Base-by-base conservation (phyloP, 805 yeast genomes). In the Clavispora carvajalis region DNA sequence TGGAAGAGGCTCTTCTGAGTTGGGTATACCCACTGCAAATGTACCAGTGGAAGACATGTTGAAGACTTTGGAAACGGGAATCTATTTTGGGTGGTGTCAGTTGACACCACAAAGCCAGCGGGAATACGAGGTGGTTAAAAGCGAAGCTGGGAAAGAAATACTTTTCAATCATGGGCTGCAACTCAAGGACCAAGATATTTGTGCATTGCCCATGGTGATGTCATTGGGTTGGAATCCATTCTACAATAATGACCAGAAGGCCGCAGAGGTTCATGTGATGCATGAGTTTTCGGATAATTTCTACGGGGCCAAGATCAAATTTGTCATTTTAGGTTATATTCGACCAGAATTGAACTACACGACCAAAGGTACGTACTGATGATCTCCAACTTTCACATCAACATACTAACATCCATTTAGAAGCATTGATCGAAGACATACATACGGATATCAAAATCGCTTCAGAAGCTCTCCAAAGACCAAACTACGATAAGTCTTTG, bases 191-290 rank as follows among this genome's bases (percentile, higher is more conserved):
- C 76, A 72, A 30, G 63, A 73, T 2, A 70, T 71, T 37, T 62
- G 64, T 15, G 72, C 71, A 1, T 66, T 79, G 19, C 97, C 97
- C 0, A 88, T 89, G 82, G 99, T 93, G 7, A 83, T 91, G 86
- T 86, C 96, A 7, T 73, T 93, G 15, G 99, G 99, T 1, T 87
- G 89, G 85, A 93, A 93, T 57, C 98, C 99, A 28, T 91, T 82
- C 58, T 93, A 79, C 65, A 76, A 80, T 19, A 90, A 93, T 61
- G 71, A 77, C 37, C 75, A 76, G 51, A 87, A 86, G 62, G 81
- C 95, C 0, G 95, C 93, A 3, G 95, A 93, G 54, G 69, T 93
- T 17, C 96, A 93, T 60, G 74, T 93, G 5, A 71, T 93, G 40
- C 95, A 88, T 63, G 64, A 80, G 33, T 93, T 89, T 54, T 47